These are phyloP conservation scores for Lactarius quietus DNA, from an alignment of 768 basidiomycete species.

Conservation along the genomic window DNA sequence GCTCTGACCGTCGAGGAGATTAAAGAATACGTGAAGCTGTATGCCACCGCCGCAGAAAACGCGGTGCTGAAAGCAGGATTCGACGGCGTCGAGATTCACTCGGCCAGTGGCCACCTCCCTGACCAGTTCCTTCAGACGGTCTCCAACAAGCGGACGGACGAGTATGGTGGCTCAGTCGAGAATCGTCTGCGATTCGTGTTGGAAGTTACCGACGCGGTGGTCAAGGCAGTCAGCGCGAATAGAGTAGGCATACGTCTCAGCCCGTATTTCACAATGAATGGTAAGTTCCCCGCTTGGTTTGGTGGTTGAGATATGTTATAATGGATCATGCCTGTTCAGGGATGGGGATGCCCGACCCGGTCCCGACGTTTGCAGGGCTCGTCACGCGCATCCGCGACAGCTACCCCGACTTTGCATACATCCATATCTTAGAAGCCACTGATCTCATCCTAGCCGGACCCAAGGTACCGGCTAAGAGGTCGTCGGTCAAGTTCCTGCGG, in stretches of 20 bases:
- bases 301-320: no score
- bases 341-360: conserved; percentile 27
- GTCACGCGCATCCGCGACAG: conserved; percentile 28
- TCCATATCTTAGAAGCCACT: conserved; percentile 34
- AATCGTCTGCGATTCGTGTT: conserved; percentile 42
- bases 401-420: conserved; percentile 23
- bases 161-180: conserved; percentile 45
- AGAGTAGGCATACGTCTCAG: conserved; percentile 36
- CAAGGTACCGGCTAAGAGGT: neutral
- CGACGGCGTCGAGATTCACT: conserved; percentile 34
- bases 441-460: no score
- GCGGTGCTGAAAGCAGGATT: conserved; percentile 33
- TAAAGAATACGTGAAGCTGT: conserved; percentile 47
- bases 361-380: conserved; percentile 32
- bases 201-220: conserved; percentile 38
- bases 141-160: conserved; percentile 41
- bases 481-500: conserved; percentile 28
- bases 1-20: conserved; percentile 48
- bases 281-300: no score
- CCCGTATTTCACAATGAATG: conserved; percentile 26
- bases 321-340: no score
- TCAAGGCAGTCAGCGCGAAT: conserved; percentile 36
- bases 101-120: conserved; percentile 32
- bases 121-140: conserved; percentile 40
- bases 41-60: conserved; percentile 34